Evolutionary conservation across 169 alveolate genomes (phyloP).

Genomic region (Plasmodium vinckei): DNA sequence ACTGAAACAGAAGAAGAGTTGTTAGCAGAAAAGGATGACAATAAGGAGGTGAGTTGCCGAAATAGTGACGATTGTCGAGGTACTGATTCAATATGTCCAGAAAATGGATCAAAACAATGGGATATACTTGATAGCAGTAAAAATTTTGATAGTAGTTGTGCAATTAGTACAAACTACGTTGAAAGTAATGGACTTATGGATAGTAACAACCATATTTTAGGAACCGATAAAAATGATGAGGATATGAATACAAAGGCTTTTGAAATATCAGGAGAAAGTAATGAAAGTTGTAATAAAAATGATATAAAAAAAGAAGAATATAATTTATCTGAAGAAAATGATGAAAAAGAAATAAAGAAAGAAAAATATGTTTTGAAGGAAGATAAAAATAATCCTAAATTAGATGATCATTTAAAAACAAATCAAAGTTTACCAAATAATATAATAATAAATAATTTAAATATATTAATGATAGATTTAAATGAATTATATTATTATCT

Average conservation of each 20-base stretch:
- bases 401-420: background rate
- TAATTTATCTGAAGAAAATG: background rate
- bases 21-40: too few relatives aligned
- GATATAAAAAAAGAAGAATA: background rate
- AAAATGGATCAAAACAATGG: background rate
- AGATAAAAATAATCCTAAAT: too few relatives aligned
- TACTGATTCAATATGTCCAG: too few relatives aligned
- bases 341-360: too few relatives aligned
- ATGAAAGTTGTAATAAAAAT: background rate
- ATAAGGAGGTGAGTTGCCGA: too few relatives aligned
- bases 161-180: background rate
- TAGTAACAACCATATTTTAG: background rate
- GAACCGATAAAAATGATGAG: background rate
- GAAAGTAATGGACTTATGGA: background rate
- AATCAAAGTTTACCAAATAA: conserved; percentile 3
- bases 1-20: too few relatives aligned
- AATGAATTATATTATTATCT: conserved; percentile 49
- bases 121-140: background rate
- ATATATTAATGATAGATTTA: conserved; percentile 35
- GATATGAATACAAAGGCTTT: too few relatives aligned
- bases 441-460: conserved; percentile 42
- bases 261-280: background rate
- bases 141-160: background rate
- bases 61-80: too few relatives aligned
- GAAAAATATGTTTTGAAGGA: too few relatives aligned